phyloP scores from a whole-genome alignment of 1,284 basidiomycete species.

The Boletus sp. region DNA sequence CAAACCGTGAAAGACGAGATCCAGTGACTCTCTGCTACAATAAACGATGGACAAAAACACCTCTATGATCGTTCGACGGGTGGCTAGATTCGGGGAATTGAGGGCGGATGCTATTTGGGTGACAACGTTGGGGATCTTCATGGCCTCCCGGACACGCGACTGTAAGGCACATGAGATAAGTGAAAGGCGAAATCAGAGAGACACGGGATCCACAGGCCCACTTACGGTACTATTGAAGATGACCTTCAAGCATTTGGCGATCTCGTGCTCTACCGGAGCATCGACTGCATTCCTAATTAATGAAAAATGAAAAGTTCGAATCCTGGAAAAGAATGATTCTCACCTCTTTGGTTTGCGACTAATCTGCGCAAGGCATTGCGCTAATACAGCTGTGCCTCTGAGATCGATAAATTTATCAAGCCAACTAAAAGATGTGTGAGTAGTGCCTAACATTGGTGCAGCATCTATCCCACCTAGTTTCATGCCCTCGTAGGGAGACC shows the following conservation, averaged over 20 bases:
- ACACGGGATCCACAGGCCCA: constrained; percentile 13
- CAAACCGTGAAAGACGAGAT: constrained; percentile 64
- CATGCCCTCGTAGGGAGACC: constrained; percentile 83
- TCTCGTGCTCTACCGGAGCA: constrained; percentile 81
- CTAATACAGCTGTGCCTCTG: constrained; percentile 85
- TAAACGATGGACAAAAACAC: constrained; percentile 71
- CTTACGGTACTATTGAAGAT: constrained; percentile 81
- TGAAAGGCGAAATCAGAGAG: no score
- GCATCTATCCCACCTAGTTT: constrained; percentile 62
- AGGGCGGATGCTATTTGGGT: constrained; percentile 85
- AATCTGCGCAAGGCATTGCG: constrained; percentile 77
- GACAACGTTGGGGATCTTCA: constrained; percentile 79
- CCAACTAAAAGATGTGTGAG: constrained; percentile 60
- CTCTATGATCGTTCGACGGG: constrained; percentile 83
- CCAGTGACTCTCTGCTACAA: constrained; percentile 55
- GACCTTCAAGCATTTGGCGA: constrained; percentile 86
- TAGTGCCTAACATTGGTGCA: constrained; percentile 2
- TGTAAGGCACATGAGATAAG: constrained; percentile 36
- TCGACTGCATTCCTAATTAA: constrained; percentile 65
- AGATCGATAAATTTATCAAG: constrained; percentile 77
- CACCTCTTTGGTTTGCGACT: constrained; percentile 73
- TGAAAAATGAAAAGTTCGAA: constrained; percentile 10
- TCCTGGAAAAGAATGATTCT: constrained; percentile 13
- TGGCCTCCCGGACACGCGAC: constrained; percentile 78
- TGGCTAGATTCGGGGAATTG: constrained; percentile 81